These are phyloP conservation scores for Calonectria hongkongensis DNA, from an alignment of 2,329 filamentous ascomycete genomes.

Conservation along the genomic window DNA sequence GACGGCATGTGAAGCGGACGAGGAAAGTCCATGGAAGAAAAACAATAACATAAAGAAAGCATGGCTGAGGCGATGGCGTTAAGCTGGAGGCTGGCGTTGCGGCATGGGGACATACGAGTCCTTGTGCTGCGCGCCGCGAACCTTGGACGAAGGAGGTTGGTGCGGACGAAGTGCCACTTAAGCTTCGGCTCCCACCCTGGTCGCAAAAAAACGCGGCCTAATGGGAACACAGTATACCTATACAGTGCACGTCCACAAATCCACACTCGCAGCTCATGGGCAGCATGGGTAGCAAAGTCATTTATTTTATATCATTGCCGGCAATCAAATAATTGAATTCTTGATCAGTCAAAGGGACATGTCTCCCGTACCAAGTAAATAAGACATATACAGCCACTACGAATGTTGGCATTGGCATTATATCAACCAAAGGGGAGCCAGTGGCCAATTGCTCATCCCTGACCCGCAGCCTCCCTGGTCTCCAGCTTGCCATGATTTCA, in stretches of 20 bases:
- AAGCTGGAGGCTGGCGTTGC: conserved; percentile 42
- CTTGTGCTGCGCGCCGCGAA: conserved; percentile 17
- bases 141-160: conserved; percentile 26
- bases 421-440: neutral
- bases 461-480: neutral
- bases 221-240: conserved; percentile 1
- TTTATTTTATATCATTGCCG: neutral
- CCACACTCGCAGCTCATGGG: too few species aligned
- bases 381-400: neutral
- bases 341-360: neutral
- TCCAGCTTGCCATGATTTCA: neutral
- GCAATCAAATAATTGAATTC: neutral
- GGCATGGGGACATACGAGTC: conserved; percentile 20
- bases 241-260: neutral
- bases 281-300: neutral
- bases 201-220: conserved; percentile 16
- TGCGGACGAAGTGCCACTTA: conserved; percentile 22
- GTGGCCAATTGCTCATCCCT: neutral
- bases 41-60: conserved; percentile 44
- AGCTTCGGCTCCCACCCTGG: conserved; percentile 1
- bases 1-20: conserved; percentile 18
- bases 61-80: conserved; percentile 55
- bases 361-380: neutral
- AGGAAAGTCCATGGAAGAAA: conserved; percentile 42
- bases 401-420: neutral